Evolutionary conservation across 2,329 filamentous ascomycete species (phyloP).

Genomic region (Gaeumannomyces sp.): DNA sequence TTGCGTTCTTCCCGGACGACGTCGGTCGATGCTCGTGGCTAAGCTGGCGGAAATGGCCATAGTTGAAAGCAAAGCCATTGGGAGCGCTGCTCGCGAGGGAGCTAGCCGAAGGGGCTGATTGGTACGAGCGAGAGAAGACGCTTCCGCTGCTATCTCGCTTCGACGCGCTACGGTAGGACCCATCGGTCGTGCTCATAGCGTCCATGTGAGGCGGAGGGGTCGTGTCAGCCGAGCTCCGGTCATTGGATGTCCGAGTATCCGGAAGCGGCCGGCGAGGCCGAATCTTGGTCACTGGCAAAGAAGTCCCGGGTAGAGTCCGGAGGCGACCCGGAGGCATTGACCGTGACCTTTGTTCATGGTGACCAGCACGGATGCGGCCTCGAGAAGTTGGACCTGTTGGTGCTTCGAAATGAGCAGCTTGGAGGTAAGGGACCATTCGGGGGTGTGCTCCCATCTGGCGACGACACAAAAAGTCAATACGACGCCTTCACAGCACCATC

Average conservation of each 20-base stretch:
- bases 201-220: conserved; percentile 81
- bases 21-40: conserved; percentile 71
- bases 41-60: conserved; percentile 59
- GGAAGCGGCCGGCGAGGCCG: conserved; percentile 73
- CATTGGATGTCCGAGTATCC: conserved; percentile 73
- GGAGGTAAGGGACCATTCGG: conserved; percentile 94
- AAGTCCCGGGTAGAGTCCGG: conserved; percentile 62
- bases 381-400: conserved; percentile 94
- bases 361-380: conserved; percentile 93
- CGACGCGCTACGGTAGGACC: conserved; percentile 39
- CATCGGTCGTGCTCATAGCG: conserved; percentile 47
- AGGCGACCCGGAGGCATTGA: conserved; percentile 47
- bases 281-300: conserved; percentile 74
- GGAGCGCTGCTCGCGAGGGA: conserved; percentile 47
- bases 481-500: background rate
- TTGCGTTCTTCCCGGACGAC: conserved; percentile 70
- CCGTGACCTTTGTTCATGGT: conserved; percentile 70
- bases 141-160: conserved; percentile 55
- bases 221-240: conserved; percentile 81
- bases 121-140: conserved; percentile 71
- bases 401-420: conserved; percentile 99
- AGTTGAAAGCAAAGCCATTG: conserved; percentile 35
- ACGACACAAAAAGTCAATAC: conserved; percentile 34
- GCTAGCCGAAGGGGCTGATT: conserved; percentile 58
- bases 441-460: conserved; percentile 96